Base-by-base conservation (phyloP, 1,284 basidiomycete species). In the Meripilus lineatus region DNA sequence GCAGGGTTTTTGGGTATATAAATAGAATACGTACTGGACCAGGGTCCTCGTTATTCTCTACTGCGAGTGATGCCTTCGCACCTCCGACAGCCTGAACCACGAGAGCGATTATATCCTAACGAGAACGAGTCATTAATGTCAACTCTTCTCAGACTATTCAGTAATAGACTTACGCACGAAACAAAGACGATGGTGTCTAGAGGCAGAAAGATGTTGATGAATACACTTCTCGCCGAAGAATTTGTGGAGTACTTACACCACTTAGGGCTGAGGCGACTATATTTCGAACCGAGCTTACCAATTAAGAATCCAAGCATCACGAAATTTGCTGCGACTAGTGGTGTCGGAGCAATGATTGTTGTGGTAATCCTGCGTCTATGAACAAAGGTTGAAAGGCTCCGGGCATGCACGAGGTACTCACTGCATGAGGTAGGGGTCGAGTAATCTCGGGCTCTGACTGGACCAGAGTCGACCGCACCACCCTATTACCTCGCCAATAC, bases 61-160 rank as follows among this genome's bases (percentile, higher is more conserved):
- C 58, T 15, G 68, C 67, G 1, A 55, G 46, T 0, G 74, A 66
- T 4, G 77, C 78, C 11, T 70, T 56, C 0, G 69, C 77, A 18
- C 78, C 79, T 32, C 79, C 79, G 10, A 67, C 61, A 5, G 72
- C 75, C 59, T 81, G 79, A 22, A 81, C 58, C 1, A 75, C 50
- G 7, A 81, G 62, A 8, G 74, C 69, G 22, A 77, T 50, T n/a
- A 75, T 56, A 57, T 80, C 79, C 71, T 74, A 48, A 6, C n/a
- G n/a, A 39, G 20, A 8, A 7, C 3, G 23, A 15, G 5, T 30
- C 24, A n/a, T 17, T 21, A 42, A 32, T 10, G 8, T 10, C 10
- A 13, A 13, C 18, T 13, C 8, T 8, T 8, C 18, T 36, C 8
- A 36, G 18, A 36, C 34, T 20, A 20, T 36, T 36, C 10, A 13